phyloP scores from a whole-genome alignment of 225 moss, liverwort and hornwort species.

The Neckera pumila region DNA sequence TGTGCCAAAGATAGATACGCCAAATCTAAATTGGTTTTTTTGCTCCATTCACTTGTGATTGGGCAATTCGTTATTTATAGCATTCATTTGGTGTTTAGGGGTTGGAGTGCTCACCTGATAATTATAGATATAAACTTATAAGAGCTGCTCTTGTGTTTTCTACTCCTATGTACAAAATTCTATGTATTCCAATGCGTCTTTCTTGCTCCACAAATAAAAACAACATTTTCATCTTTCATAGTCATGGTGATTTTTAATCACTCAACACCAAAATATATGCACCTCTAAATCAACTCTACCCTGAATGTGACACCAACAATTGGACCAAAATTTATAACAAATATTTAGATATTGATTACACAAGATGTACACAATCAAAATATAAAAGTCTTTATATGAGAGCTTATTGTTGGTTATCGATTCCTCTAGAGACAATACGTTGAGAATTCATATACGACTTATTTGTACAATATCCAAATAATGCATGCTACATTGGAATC shows the following conservation, averaged over 20 bases:
- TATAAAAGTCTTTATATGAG: background rate
- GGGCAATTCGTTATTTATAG: background rate
- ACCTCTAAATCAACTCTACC: fast-evolving
- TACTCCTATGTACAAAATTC: no score
- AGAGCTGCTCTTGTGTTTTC: background rate
- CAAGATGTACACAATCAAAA: background rate
- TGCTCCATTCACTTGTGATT: background rate
- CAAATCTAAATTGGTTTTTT: background rate
- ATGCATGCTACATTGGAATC: background rate
- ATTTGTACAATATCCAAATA: background rate
- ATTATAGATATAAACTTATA: background rate
- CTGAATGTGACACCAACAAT: background rate
- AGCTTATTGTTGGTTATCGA: background rate
- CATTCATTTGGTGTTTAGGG: background rate
- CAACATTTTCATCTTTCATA: background rate
- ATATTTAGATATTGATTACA: background rate
- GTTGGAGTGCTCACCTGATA: background rate
- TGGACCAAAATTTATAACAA: background rate
- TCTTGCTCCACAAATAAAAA: no score
- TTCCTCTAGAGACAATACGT: no score
- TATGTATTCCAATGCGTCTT: no score
- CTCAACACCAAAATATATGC: background rate
- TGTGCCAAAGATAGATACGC: background rate
- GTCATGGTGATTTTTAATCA: background rate
- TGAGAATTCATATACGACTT: background rate